Percentiles rank a stretch among this genome's conserved stretches.
Conservation (phyloP, 371 early-diverging fungal species). For the Saksenaea oblongispora region DNA sequence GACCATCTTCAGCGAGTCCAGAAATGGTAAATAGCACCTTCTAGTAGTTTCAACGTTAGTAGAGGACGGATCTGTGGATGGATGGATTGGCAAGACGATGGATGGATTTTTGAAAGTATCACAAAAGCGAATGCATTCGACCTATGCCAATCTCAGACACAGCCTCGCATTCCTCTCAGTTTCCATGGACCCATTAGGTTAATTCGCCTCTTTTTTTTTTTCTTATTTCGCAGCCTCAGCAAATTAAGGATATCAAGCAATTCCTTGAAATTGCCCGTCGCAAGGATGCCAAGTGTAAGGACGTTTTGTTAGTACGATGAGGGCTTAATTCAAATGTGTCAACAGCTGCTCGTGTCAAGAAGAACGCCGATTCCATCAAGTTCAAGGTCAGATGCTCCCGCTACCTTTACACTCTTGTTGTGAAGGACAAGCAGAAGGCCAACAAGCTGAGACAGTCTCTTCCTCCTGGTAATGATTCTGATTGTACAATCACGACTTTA, state of each 20-base stretch:
- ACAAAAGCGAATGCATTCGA: neutral
- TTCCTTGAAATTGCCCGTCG: slow-evolving; percentile 96
- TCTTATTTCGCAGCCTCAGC: slow-evolving; percentile 79
- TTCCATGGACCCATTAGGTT: neutral
- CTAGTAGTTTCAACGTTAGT: neutral
- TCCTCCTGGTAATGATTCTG: slow-evolving; percentile 70
- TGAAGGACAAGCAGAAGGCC: slow-evolving; percentile 96
- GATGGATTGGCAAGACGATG: slow-evolving; percentile 5
- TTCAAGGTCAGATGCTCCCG: slow-evolving; percentile 99
- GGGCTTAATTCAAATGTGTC: neutral
- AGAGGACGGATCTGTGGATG: slow-evolving; percentile 21
- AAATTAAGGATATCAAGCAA: slow-evolving; percentile 97
- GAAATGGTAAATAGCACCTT: slow-evolving; percentile 3
- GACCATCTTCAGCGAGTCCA: slow-evolving; percentile 5
- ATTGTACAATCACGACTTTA: neutral
- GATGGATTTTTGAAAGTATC: neutral
- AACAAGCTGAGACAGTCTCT: slow-evolving; percentile 94
- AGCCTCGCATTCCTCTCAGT: neutral
- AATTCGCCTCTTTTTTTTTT: neutral
- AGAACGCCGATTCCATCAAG: slow-evolving; percentile 94
- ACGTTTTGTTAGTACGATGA: neutral
- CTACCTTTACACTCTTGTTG: slow-evolving; percentile 97
- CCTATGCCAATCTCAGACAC: neutral
- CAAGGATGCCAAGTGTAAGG: slow-evolving; percentile 92
- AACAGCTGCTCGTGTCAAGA: slow-evolving; percentile 92